phyloP scores from a whole-genome alignment of 2,329 filamentous ascomycete species.

The Arthrobotrys sphaeroides region DNA sequence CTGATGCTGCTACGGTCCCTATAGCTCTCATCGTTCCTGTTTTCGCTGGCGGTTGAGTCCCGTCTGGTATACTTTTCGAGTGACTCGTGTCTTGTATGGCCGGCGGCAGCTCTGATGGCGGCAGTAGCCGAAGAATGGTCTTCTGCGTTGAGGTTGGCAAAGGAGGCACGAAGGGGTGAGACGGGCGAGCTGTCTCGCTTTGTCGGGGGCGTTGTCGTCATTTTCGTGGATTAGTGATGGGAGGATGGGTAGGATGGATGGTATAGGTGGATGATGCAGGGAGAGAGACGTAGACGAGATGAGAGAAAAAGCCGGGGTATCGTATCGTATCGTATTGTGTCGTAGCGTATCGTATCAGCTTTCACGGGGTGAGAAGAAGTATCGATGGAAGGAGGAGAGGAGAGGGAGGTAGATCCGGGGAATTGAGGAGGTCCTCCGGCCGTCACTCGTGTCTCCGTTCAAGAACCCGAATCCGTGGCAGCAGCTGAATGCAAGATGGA shows the following conservation, averaged over 20 bases:
- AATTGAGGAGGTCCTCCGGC: slow-evolving; percentile 14
- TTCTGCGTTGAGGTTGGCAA: slow-evolving; percentile 51
- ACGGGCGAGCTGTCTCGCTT: slow-evolving; percentile 51
- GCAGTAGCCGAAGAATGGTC: slow-evolving; percentile 45
- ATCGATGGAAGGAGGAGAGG: slow-evolving; percentile 3
- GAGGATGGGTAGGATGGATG: not conserved
- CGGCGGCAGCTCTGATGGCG: slow-evolving; percentile 45
- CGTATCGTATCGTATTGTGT: no score
- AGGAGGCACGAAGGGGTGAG: slow-evolving; percentile 50
- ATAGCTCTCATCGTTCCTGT: slow-evolving; percentile 48
- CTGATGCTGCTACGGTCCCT: slow-evolving; percentile 48
- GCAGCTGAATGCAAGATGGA: slow-evolving; percentile 43
- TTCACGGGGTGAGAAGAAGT: slow-evolving; percentile 5
- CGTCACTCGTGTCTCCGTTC: slow-evolving; percentile 13
- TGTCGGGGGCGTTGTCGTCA: slow-evolving; percentile 51
- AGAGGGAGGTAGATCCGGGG: slow-evolving; percentile 27
- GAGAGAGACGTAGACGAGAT: not conserved
- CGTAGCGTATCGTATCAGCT: no score
- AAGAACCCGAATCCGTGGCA: slow-evolving; percentile 20
- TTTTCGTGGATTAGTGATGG: slow-evolving; percentile 21
- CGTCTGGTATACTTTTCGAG: slow-evolving; percentile 52
- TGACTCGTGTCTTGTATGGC: slow-evolving; percentile 53
- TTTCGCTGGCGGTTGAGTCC: slow-evolving; percentile 45
- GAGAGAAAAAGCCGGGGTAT: slow-evolving; percentile 18
- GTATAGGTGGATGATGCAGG: not conserved